A percentile compares a stretch with the other conserved stretches of the same genome.
phyloP scores from a whole-genome alignment of 1,284 basidiomycete genomes.

The Agaricales sp. region DNA sequence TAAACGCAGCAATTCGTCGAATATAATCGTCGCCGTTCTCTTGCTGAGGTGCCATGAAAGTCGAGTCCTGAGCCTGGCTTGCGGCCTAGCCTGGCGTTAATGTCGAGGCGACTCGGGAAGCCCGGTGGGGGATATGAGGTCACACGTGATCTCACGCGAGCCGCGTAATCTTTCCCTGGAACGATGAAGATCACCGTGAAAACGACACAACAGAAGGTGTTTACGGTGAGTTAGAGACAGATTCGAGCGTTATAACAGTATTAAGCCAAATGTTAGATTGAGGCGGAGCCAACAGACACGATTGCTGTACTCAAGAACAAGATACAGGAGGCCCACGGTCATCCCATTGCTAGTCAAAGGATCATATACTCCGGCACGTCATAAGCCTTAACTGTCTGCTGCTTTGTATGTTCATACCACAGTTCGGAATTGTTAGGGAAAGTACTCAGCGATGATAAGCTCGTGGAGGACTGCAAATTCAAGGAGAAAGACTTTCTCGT shows the following conservation, averaged over 20 bases:
- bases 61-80: not conserved
- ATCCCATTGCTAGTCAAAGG: constrained; percentile 74
- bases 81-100: no score
- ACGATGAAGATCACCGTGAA: constrained; percentile 91
- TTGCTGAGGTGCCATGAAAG: constrained; percentile 36
- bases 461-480: constrained; percentile 82
- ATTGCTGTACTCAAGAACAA: constrained; percentile 78
- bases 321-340: constrained; percentile 73
- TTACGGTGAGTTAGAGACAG: constrained; percentile 35
- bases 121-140: no score
- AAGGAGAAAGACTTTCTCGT: constrained; percentile 99
- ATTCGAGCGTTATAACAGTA: not conserved
- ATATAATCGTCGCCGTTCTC: constrained; percentile 69
- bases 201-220: constrained; percentile 87
- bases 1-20: constrained; percentile 53
- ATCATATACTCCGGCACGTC: constrained; percentile 87
- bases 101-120: no score
- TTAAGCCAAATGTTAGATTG: constrained; percentile 59
- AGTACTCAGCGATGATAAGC: constrained; percentile 85
- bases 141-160: not conserved
- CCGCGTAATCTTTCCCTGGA: constrained; percentile 15
- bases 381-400: constrained; percentile 4
- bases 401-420: constrained; percentile 5
- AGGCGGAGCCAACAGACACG: constrained; percentile 70
- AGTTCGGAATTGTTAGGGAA: constrained; percentile 79